Conservation (phyloP, 192 early-diverging fungal genomes). For the Ambispora gerdemannii region DNA sequence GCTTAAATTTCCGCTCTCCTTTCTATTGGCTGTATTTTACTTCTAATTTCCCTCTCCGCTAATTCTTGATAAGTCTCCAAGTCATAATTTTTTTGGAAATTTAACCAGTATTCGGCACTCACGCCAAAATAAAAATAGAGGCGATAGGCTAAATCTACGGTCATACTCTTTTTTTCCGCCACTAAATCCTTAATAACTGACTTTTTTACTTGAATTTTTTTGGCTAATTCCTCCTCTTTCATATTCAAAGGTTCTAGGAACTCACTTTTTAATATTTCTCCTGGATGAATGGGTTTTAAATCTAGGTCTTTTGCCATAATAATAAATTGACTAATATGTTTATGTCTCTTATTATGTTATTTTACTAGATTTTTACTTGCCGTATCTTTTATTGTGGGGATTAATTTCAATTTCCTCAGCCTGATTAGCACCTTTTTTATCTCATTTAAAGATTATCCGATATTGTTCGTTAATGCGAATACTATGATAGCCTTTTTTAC, state of each 20-base stretch:
- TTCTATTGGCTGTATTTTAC: slow-evolving; percentile 17
- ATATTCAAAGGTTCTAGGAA: slow-evolving; percentile 17
- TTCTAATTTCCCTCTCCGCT: slow-evolving; percentile 21
- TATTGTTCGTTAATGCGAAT: slow-evolving; percentile 8
- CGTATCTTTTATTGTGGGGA: slow-evolving; percentile 17
- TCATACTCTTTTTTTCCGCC: slow-evolving; percentile 17
- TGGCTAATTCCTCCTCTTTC: slow-evolving; percentile 1
- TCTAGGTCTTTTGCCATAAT: slow-evolving; percentile 23
- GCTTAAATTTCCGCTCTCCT: too few relatives aligned
- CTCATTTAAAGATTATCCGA: slow-evolving; percentile 14
- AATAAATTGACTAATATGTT: slow-evolving; percentile 15
- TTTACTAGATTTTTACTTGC: slow-evolving; percentile 16
- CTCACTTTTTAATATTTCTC: slow-evolving; percentile 23
- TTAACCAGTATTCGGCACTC: slow-evolving; percentile 25
- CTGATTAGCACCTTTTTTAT: slow-evolving; percentile 17
- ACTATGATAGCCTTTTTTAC: slow-evolving; percentile 12
- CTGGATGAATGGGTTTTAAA: slow-evolving; percentile 18
- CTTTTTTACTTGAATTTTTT: slow-evolving; percentile 18
- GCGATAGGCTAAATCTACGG: slow-evolving; percentile 20
- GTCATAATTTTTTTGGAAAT: slow-evolving; percentile 27
- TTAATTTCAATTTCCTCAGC: slow-evolving; percentile 23
- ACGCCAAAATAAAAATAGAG: slow-evolving; percentile 27
- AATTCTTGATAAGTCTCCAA: slow-evolving; percentile 23
- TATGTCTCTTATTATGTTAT: slow-evolving; percentile 20
- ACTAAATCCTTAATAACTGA: slow-evolving; percentile 7